Evolutionary conservation across 2,329 filamentous ascomycete genomes (phyloP), one percentile per base, ranked within the genome.

Genomic region (Pezicula rhizophila): DNA sequence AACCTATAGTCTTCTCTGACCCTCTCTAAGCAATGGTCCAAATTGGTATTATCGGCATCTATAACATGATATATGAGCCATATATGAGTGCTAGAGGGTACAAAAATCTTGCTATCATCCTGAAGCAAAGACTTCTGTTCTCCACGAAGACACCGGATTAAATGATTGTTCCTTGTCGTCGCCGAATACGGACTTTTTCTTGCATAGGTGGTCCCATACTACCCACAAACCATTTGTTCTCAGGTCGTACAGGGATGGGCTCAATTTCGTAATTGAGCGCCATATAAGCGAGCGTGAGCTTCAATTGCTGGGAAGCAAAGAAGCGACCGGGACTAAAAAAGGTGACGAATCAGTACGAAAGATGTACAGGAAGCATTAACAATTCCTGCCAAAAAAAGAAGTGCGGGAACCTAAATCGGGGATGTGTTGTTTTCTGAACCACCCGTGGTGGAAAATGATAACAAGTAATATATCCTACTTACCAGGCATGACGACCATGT

Each of bases 211-310:
- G 63, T 2, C 61, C 47, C 18, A 59, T 53, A 15, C 54, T 62
- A 20, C 57, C 54, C 4, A 61, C 60, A 41, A 65, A 58, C 62
- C 61, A 66, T 25, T 60, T 34, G 52, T 67, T 66, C 8, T 56
- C 53, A 1, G 64, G 64, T n/a, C 66, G 55, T 35, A 49, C 41
- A 5, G 52, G 43, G 33, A 62, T 53, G 1, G 54, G 46, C 40
- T 60, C 50, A 15, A 58, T 50, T 18, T 56, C 51, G 46, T 50
- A 61, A 20, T 53, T 50, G 4, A 44, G 17, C 7, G 55, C 45
- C 5, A 51, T 46, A 40, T 54, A 53, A 11, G 39, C 47, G 15
- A 56, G 17, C 14, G 39, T 42, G 18, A 42, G 39, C 25, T 42
- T 42, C 15, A 42, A 23, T 14, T 42, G 39, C 39, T 42, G 39